These are phyloP conservation scores for Ophioceras dolichostomum DNA, from an alignment of 2,329 filamentous ascomycete genomes.

Conservation along the genomic window DNA sequence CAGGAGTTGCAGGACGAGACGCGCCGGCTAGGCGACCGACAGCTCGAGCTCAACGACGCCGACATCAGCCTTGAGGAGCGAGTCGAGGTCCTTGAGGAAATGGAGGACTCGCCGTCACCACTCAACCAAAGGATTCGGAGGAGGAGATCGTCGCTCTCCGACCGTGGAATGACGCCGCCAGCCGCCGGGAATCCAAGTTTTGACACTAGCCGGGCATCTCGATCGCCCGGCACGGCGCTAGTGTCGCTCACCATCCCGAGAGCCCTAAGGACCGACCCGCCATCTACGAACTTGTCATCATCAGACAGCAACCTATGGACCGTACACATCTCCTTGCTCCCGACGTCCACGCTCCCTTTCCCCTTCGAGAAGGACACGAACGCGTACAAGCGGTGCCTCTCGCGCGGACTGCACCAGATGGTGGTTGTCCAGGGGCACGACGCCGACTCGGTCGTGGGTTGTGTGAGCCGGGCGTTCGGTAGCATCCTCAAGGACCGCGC, in stretches of 20 bases:
- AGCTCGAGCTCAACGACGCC: slow-evolving; percentile 37
- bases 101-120: slow-evolving; percentile 6
- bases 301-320: slow-evolving; percentile 37
- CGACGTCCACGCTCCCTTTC: slow-evolving; percentile 39
- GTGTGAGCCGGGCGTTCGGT: slow-evolving; percentile 36
- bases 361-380: slow-evolving; percentile 50
- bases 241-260: slow-evolving; percentile 12
- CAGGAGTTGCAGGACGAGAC: slow-evolving; percentile 26
- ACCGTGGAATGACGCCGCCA: not conserved
- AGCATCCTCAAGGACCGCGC: slow-evolving; percentile 33
- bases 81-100: slow-evolving; percentile 35
- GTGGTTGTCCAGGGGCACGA: slow-evolving; percentile 38
- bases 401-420: slow-evolving; percentile 45
- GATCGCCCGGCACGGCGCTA: not conserved
- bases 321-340: slow-evolving; percentile 46
- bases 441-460: slow-evolving; percentile 33
- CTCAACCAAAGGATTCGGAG: slow-evolving; percentile 11
- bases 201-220: not conserved
- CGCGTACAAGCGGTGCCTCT: slow-evolving; percentile 48
- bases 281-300: too few relatives aligned
- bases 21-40: slow-evolving; percentile 31
- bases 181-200: not conserved
- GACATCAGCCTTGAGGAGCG: slow-evolving; percentile 41
- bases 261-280: slow-evolving; percentile 8
- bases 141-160: too few relatives aligned